phyloP scores from a whole-genome alignment of 148 eudicot species.

The Limonium bicolor region DNA sequence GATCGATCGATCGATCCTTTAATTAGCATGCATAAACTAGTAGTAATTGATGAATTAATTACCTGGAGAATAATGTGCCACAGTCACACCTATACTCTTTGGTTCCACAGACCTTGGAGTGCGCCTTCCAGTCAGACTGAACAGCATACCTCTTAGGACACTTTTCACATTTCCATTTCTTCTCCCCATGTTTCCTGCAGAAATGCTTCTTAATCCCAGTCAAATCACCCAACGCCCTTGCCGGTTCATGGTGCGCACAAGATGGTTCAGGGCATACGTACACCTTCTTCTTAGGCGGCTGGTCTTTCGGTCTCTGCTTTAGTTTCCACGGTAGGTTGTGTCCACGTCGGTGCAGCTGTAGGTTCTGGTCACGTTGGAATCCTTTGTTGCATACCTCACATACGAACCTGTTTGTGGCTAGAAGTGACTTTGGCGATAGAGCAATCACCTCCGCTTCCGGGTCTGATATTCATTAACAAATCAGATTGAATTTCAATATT shows the following conservation, averaged over 20 bases:
- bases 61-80: slow-evolving; percentile 48
- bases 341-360: slow-evolving; percentile 45
- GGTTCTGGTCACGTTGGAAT: slow-evolving; percentile 45
- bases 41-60: neutral
- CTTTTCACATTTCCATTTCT: too few species aligned
- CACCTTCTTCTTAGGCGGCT: slow-evolving; percentile 26
- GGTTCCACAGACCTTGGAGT: slow-evolving; percentile 46
- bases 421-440: slow-evolving; percentile 35
- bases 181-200: too few species aligned
- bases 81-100: slow-evolving; percentile 52
- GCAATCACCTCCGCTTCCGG: slow-evolving; percentile 58
- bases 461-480: too few species aligned
- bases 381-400: slow-evolving; percentile 51
- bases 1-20: too few species aligned
- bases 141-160: slow-evolving; percentile 45
- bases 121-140: slow-evolving; percentile 52
- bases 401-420: slow-evolving; percentile 43
- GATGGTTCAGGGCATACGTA: slow-evolving; percentile 37
- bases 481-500: too few species aligned
- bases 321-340: slow-evolving; percentile 58
- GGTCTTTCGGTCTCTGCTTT: slow-evolving; percentile 23
- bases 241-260: slow-evolving; percentile 41
- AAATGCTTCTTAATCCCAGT: slow-evolving; percentile 47
- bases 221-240: slow-evolving; percentile 39
- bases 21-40: too few species aligned